phyloP scores from a whole-genome alignment of 1,284 basidiomycete species.

The Trichosporon faecale region DNA sequence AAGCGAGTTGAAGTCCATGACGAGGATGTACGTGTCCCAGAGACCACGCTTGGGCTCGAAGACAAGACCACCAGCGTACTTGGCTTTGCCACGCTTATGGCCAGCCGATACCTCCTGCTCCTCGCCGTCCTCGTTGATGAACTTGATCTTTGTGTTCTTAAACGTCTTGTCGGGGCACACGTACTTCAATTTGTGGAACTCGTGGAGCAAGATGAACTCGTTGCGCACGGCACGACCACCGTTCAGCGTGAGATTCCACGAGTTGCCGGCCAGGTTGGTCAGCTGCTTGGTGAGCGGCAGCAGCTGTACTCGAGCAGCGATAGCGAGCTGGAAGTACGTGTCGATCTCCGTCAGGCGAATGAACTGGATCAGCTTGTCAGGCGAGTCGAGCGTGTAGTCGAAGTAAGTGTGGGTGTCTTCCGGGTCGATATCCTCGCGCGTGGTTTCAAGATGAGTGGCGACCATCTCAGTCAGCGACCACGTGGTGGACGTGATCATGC shows the following conservation, averaged over 20 bases:
- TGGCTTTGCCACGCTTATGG: conserved; percentile 76
- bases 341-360: conserved; percentile 90
- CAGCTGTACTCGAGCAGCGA: conserved; percentile 84
- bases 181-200: conserved; percentile 95
- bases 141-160: conserved; percentile 56
- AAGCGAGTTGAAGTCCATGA: conserved; percentile 99
- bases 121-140: conserved; percentile 51
- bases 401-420: conserved; percentile 91
- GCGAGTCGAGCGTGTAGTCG: conserved; percentile 73
- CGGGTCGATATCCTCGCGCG: conserved; percentile 88
- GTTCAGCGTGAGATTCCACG: conserved; percentile 94
- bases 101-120: conserved; percentile 61
- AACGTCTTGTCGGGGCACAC: conserved; percentile 95
- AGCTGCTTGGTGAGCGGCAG: conserved; percentile 86
- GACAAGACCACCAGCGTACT: conserved; percentile 97
- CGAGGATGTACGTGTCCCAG: conserved; percentile 95
- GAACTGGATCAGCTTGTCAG: conserved; percentile 79
- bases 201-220: conserved; percentile 97
- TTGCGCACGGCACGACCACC: conserved; percentile 97
- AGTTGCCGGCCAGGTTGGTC: conserved; percentile 95
- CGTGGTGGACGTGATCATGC: conserved; percentile 90
- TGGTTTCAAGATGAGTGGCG: conserved; percentile 77
- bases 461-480: conserved; percentile 99
- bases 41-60: conserved; percentile 95
- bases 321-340: conserved; percentile 93